phyloP scores from a whole-genome alignment of 2,329 filamentous ascomycete genomes.

The Colletotrichum endophyticum region DNA sequence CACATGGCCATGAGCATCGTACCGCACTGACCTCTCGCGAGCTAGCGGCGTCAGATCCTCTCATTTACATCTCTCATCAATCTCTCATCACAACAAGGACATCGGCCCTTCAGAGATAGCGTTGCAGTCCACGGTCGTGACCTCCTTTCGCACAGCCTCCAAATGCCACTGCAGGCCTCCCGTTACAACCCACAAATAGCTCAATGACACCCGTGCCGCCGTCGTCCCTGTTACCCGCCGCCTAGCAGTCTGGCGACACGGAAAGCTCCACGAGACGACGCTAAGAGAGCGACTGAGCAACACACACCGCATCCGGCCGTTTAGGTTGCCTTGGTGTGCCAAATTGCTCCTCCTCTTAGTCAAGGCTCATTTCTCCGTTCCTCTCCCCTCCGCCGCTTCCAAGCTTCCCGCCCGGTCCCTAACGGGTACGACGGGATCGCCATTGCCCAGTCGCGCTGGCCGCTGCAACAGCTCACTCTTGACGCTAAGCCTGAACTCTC shows the following conservation, averaged over 20 bases:
- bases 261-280: not conserved
- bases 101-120: not conserved
- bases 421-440: not conserved
- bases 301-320: not conserved
- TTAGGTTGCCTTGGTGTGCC: not conserved
- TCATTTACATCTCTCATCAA: not conserved
- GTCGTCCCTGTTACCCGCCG: not conserved
- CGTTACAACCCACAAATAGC: not conserved
- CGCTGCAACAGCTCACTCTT: not conserved
- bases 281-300: not conserved
- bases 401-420: not conserved
- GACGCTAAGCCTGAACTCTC: not conserved
- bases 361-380: not conserved
- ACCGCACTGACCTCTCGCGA: not conserved
- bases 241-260: not conserved
- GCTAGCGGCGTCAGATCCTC: not conserved
- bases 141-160: not conserved
- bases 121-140: not conserved
- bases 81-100: not conserved
- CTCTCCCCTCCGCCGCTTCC: not conserved
- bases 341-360: not conserved
- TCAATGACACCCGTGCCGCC: not conserved
- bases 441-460: not conserved
- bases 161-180: not conserved
- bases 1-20: not conserved